Percentiles rank a stretch among this genome's conserved stretches.
These are phyloP conservation scores for Phytophthora quininea DNA, from an alignment of 352 stramenopile species.

Conservation along the genomic window DNA sequence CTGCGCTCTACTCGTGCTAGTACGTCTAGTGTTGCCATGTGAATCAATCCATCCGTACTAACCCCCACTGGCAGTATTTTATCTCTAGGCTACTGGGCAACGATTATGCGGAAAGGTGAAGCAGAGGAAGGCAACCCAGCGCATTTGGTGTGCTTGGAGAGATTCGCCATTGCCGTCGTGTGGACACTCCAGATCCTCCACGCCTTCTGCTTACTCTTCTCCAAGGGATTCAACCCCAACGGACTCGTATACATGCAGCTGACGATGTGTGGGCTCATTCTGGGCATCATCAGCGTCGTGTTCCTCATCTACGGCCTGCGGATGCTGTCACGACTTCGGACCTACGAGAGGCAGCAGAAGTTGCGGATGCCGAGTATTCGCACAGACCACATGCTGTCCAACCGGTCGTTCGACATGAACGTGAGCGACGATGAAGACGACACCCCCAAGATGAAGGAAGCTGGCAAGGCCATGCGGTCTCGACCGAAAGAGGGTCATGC, in stretches of 20 bases:
- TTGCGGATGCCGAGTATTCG: constrained; percentile 17
- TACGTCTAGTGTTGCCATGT: constrained; percentile 4
- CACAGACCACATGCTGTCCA: constrained; percentile 5
- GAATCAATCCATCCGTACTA: neutral
- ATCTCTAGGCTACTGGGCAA: constrained; percentile 53
- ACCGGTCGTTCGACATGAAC: constrained; percentile 16
- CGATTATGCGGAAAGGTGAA: constrained; percentile 43
- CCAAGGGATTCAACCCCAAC: constrained; percentile 27
- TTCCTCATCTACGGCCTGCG: constrained; percentile 25
- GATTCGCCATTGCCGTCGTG: constrained; percentile 17
- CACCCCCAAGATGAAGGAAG: constrained; percentile 30
- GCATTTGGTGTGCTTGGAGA: constrained; percentile 23
- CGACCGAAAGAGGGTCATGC: constrained; percentile 20
- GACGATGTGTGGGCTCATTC: constrained; percentile 5
- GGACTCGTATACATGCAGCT: constrained; percentile 12
- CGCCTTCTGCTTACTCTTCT: constrained; percentile 17
- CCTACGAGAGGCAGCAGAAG: constrained; percentile 16
- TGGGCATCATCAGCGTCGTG: constrained; percentile 15
- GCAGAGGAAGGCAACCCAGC: constrained; percentile 18
- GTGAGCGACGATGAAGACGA: constrained; percentile 17
- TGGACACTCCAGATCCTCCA: constrained; percentile 35
- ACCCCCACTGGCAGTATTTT: constrained; percentile 29
- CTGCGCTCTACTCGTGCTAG: constrained; percentile 23
- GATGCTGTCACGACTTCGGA: constrained; percentile 13
- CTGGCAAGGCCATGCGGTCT: constrained; percentile 1